Conservation (phyloP, 2,329 filamentous ascomycete genomes). For the Aspergillus sclerotialis region DNA sequence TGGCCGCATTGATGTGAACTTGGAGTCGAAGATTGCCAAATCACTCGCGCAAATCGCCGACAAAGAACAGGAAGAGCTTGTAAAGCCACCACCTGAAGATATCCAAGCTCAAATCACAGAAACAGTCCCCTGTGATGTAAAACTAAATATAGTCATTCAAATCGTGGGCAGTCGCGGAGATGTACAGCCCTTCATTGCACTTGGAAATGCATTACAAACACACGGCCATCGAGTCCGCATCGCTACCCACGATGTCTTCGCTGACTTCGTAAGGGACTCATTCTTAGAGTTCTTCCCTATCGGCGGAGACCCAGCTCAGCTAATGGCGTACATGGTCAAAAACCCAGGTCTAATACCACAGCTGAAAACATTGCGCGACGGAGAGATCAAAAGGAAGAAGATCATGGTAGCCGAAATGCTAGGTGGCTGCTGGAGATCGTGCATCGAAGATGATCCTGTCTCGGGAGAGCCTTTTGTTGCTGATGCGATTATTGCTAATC, state of each 20-base stretch:
- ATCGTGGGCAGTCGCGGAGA: constrained; percentile 68
- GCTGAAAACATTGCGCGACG: constrained; percentile 65
- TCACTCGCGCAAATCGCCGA: constrained; percentile 16
- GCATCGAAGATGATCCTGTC: constrained; percentile 55
- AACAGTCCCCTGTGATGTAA: not conserved
- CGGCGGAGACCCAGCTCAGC: constrained; percentile 63
- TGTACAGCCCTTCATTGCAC: constrained; percentile 66
- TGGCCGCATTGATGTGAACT: constrained; percentile 17
- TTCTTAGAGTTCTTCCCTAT: constrained; percentile 69
- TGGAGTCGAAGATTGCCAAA: constrained; percentile 17
- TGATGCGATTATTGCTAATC: constrained; percentile 75
- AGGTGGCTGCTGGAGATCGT: constrained; percentile 74
- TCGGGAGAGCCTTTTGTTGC: constrained; percentile 63
- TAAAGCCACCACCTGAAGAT: not conserved
- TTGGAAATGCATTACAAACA: constrained; percentile 58
- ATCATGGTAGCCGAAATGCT: constrained; percentile 59
- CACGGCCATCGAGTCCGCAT: constrained; percentile 66
- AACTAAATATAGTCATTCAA: constrained; percentile 60
- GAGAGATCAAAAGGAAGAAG: constrained; percentile 69
- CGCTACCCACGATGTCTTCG: constrained; percentile 64
- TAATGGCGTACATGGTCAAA: constrained; percentile 88
- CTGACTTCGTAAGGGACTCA: constrained; percentile 61
- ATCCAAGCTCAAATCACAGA: not conserved
- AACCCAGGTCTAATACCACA: constrained; percentile 79
- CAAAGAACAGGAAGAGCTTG: constrained; percentile 9